phyloP scores from a whole-genome alignment of 2,329 filamentous ascomycete genomes.

The Colletotrichum salicis region DNA sequence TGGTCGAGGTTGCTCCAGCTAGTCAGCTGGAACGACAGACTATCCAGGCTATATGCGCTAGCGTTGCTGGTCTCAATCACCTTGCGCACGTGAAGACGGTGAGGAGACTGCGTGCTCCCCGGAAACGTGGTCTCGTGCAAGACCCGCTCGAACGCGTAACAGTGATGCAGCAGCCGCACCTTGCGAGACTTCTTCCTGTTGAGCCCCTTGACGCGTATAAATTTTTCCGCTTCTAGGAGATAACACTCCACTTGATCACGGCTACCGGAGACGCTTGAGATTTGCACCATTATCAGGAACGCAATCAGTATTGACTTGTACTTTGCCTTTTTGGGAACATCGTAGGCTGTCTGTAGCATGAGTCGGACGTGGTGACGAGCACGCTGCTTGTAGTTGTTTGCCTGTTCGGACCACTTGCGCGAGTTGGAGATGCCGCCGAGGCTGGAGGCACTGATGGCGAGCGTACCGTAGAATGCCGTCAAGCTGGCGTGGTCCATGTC shows the following conservation, averaged over 20 bases:
- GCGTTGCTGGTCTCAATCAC: conserved; percentile 38
- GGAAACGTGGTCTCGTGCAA: conserved; percentile 52
- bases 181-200: conserved; percentile 51
- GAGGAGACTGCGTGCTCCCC: conserved; percentile 30
- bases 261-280: not conserved
- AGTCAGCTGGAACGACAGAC: conserved; percentile 25
- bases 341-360: not conserved
- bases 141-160: conserved; percentile 51
- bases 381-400: conserved; percentile 13
- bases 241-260: conserved; percentile 43
- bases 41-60: conserved; percentile 38
- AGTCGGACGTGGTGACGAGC: not conserved
- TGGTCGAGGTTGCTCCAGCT: conserved; percentile 44
- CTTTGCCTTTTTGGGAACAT: not conserved
- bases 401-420: conserved; percentile 45
- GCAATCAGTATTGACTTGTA: not conserved
- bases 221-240: conserved; percentile 52
- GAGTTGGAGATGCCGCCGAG: conserved; percentile 43
- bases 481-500: conserved; percentile 46
- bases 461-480: conserved; percentile 48
- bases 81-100: conserved; percentile 35
- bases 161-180: conserved; percentile 53
- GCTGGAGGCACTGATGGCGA: conserved; percentile 52
- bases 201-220: conserved; percentile 50
- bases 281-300: not conserved